Evolutionary conservation across 2,329 filamentous ascomycete species (phyloP).

Genomic region (Aspergillus transmontanensis): DNA sequence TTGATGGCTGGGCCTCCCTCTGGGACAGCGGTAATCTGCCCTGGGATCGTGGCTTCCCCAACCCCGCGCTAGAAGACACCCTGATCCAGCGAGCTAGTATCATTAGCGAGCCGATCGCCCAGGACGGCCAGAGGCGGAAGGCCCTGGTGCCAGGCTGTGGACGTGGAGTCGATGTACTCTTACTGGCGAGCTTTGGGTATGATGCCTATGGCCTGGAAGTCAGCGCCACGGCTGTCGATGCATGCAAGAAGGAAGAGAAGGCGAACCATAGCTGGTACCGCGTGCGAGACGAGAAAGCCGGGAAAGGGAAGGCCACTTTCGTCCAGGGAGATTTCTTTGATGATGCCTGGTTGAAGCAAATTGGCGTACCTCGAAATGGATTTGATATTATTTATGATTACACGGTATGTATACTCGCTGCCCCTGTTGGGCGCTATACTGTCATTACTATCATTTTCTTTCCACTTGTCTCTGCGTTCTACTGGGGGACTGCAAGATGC

Average conservation of each 20-base stretch:
- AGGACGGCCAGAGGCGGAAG: constrained; percentile 43
- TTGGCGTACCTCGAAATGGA: constrained; percentile 35
- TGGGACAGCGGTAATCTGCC: constrained; percentile 58
- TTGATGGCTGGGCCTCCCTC: constrained; percentile 55
- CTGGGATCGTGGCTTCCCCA: constrained; percentile 60
- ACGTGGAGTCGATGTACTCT: constrained; percentile 75
- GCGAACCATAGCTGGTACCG: constrained; percentile 37
- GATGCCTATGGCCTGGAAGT: constrained; percentile 77
- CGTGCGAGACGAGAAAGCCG: constrained; percentile 36
- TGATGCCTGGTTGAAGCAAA: constrained; percentile 43
- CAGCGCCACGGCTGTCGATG: constrained; percentile 52
- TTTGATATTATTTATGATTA: constrained; percentile 64
- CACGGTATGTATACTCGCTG: constrained; percentile 49
- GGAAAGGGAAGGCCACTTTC: constrained; percentile 43
- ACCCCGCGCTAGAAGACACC: constrained; percentile 59
- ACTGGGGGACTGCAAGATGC: constrained; percentile 1
- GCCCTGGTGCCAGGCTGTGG: constrained; percentile 82
- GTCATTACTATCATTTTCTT: constrained; percentile 5
- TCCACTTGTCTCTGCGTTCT: background rate
- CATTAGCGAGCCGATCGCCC: constrained; percentile 38
- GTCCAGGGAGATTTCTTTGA: constrained; percentile 49
- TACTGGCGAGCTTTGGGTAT: constrained; percentile 73
- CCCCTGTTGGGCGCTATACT: constrained; percentile 6
- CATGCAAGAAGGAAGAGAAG: constrained; percentile 38
- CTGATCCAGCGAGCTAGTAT: constrained; percentile 44